Evolutionary conservation across 305 asterid species (phyloP).

Genomic region (Nicotiana rustica): DNA sequence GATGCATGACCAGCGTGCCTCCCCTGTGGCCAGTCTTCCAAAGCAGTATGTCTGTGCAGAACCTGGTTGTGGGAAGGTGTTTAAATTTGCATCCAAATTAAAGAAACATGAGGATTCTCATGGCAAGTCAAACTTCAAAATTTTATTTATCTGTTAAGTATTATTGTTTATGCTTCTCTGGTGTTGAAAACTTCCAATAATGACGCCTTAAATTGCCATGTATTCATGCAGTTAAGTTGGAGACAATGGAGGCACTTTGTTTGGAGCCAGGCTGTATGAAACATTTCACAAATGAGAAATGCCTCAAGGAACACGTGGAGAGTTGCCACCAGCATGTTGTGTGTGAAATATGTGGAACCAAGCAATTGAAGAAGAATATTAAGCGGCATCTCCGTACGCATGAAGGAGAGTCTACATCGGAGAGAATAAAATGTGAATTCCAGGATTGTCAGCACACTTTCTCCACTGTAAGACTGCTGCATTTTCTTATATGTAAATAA

Average conservation of each 20-base stretch:
- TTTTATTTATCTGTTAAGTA: neutral
- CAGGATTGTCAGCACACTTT: conserved; percentile 69
- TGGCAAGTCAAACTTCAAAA: conserved; percentile 46
- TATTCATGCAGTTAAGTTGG: conserved; percentile 70
- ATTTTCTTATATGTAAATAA: neutral
- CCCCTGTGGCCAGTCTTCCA: conserved; percentile 44
- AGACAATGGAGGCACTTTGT: conserved; percentile 81
- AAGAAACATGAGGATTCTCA: conserved; percentile 77
- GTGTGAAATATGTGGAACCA: conserved; percentile 78
- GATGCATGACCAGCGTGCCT: conserved; percentile 57
- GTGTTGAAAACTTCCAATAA: neutral
- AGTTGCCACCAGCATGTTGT: conserved; percentile 68
- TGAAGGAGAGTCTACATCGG: conserved; percentile 47
- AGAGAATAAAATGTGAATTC: conserved; percentile 62
- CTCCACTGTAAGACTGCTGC: conserved; percentile 59
- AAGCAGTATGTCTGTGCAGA: conserved; percentile 68
- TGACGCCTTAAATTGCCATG: neutral
- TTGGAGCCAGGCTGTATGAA: conserved; percentile 87
- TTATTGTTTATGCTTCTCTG: neutral
- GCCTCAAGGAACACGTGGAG: conserved; percentile 77
- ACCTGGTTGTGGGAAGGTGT: conserved; percentile 83
- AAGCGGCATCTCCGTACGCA: conserved; percentile 84
- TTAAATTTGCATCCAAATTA: conserved; percentile 70
- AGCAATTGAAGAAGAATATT: conserved; percentile 85
- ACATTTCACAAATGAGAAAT: conserved; percentile 70